Percentiles rank a stretch among this genome's conserved stretches.
Evolutionary conservation across 805 yeast species (phyloP).

Genomic region (Schizosaccharomyces japonicus): DNA sequence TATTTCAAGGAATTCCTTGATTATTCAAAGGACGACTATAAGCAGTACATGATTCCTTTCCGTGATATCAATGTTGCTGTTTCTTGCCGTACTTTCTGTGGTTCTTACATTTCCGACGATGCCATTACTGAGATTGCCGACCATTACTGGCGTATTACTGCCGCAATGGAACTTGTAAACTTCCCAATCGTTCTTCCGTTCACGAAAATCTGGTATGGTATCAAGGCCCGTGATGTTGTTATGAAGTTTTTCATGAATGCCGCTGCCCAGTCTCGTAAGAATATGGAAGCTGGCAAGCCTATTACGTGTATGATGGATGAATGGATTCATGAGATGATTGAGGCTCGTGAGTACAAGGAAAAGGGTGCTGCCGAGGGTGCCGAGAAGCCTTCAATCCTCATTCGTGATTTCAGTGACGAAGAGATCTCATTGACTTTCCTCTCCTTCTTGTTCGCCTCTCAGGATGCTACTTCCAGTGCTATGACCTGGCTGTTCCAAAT

Average conservation of each 20-base stretch:
- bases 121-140: constrained; percentile 77
- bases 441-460: constrained; percentile 91
- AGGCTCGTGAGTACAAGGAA: constrained; percentile 28
- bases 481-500: constrained; percentile 97
- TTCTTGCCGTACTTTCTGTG: constrained; percentile 83
- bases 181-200: constrained; percentile 90
- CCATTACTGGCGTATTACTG: constrained; percentile 75
- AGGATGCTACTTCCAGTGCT: constrained; percentile 90
- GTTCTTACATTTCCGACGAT: constrained; percentile 76
- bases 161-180: constrained; percentile 89
- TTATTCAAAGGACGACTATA: constrained; percentile 34
- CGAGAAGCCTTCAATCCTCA: constrained; percentile 24
- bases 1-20: constrained; percentile 47
- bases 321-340: constrained; percentile 72
- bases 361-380: constrained; percentile 24
- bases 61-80: constrained; percentile 91
- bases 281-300: constrained; percentile 50
- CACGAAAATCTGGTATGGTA: constrained; percentile 96
- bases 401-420: constrained; percentile 66
- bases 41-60: constrained; percentile 70
- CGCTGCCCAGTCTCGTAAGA: constrained; percentile 67
- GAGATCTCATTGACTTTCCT: constrained; percentile 92
- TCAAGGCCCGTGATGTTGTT: constrained; percentile 73
- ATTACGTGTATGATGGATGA: constrained; percentile 86
- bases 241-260: constrained; percentile 78